phyloP scores from a whole-genome alignment of 306 rosid genomes.

The Quercus glauca region DNA sequence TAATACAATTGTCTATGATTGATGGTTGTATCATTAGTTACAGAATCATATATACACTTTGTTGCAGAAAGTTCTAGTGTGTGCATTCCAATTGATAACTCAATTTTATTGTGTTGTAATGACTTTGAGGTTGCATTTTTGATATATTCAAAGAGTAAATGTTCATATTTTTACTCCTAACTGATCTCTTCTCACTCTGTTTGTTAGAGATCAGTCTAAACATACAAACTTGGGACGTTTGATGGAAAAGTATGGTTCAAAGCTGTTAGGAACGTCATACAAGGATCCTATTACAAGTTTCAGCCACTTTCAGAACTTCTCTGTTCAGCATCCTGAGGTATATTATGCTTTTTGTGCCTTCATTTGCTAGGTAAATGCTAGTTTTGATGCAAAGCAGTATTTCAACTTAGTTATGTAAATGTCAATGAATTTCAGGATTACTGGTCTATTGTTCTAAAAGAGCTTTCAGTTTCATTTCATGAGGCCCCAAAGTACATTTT shows the following conservation, averaged over 20 bases:
- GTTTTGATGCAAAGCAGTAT: neutral
- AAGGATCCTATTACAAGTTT: slow-evolving; percentile 76
- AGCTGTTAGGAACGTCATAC: slow-evolving; percentile 59
- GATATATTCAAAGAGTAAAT: neutral
- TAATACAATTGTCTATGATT: neutral
- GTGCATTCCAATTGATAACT: neutral
- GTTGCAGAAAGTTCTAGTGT: neutral
- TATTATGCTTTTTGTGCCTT: neutral
- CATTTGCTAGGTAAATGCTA: neutral
- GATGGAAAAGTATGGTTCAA: slow-evolving; percentile 61
- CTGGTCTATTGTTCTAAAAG: slow-evolving; percentile 74
- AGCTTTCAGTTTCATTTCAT: slow-evolving; percentile 57
- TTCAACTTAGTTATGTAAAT: neutral
- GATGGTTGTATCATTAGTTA: neutral
- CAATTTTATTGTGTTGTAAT: neutral
- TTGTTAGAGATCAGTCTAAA: slow-evolving; percentile 42
- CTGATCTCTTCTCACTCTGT: neutral
- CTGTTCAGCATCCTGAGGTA: slow-evolving; percentile 66
- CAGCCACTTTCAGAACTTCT: slow-evolving; percentile 52
- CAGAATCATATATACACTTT: neutral
- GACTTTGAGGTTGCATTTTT: neutral
- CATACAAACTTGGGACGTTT: slow-evolving; percentile 64
- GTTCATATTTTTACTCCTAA: neutral
- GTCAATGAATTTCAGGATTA: slow-evolving; percentile 44
- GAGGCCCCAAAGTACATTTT: slow-evolving; percentile 54